Percentiles rank a stretch among this genome's conserved stretches.
These are phyloP conservation scores for Epichloe bromicola DNA, from an alignment of 2,329 filamentous ascomycete species.

Conservation along the genomic window DNA sequence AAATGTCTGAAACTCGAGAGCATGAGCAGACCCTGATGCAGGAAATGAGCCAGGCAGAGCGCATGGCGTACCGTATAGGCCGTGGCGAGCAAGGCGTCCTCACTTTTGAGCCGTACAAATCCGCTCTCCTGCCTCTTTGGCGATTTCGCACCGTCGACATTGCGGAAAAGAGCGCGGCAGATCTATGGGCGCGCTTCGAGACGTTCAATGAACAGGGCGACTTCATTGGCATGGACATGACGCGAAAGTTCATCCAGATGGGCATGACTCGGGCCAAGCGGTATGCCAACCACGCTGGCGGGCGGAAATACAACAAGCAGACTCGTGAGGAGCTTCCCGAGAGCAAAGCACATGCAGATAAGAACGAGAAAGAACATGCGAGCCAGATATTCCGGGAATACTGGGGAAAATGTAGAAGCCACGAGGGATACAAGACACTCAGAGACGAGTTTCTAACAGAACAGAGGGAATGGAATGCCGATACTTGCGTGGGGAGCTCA, in stretches of 20 bases:
- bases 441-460: neutral
- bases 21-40: neutral
- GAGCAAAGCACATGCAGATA: neutral
- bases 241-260: neutral
- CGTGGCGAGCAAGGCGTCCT: constrained; percentile 1
- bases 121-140: neutral
- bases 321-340: neutral
- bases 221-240: constrained; percentile 1
- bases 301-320: neutral
- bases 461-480: neutral
- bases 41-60: neutral
- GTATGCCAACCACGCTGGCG: constrained; percentile 1
- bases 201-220: neutral
- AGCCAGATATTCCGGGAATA: neutral
- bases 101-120: constrained; percentile 1
- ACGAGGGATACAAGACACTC: neutral
- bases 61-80: neutral
- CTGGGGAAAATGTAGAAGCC: neutral
- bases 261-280: neutral
- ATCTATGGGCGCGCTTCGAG: neutral
- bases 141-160: neutral
- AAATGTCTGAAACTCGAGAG: neutral
- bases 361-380: neutral
- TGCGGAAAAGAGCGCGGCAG: neutral
- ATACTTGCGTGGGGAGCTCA: neutral